Conservation (phyloP, 768 basidiomycete genomes). For the Suillus luteus region DNA sequence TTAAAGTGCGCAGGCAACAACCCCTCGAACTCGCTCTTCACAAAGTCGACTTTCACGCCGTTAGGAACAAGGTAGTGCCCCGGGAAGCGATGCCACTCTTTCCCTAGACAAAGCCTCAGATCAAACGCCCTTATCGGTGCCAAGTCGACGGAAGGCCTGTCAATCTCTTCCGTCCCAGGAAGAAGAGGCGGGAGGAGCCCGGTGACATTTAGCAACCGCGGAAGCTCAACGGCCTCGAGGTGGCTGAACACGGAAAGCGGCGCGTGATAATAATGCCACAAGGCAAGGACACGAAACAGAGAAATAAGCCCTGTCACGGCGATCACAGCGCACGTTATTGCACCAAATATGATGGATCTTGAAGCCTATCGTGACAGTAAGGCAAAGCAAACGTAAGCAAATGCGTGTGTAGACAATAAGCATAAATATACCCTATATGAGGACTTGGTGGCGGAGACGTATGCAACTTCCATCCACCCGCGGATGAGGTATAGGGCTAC, state of each 20-base stretch:
- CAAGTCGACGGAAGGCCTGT: slow-evolving; percentile 58
- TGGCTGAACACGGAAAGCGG: slow-evolving; percentile 71
- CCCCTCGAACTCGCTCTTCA: slow-evolving; percentile 91
- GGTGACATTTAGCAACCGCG: slow-evolving; percentile 74
- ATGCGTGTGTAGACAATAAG: background rate
- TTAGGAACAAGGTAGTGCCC: slow-evolving; percentile 87
- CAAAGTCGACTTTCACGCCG: slow-evolving; percentile 79
- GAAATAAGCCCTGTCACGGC: slow-evolving; percentile 70
- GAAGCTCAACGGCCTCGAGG: slow-evolving; percentile 79
- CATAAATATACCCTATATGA: slow-evolving; percentile 71
- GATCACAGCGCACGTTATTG: slow-evolving; percentile 71
- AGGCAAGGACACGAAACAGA: slow-evolving; percentile 75
- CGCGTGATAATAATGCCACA: slow-evolving; percentile 89
- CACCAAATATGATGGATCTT: slow-evolving; percentile 70
- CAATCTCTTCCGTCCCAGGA: slow-evolving; percentile 45
- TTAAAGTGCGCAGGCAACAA: slow-evolving; percentile 84
- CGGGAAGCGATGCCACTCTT: slow-evolving; percentile 97
- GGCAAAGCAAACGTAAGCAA: background rate
- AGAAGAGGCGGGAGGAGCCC: slow-evolving; percentile 57
- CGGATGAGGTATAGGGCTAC: slow-evolving; percentile 83
- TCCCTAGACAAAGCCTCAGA: slow-evolving; percentile 81
- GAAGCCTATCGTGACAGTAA: slow-evolving; percentile 59
- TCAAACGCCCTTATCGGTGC: slow-evolving; percentile 67
- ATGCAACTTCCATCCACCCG: slow-evolving; percentile 83
- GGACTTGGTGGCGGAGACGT: slow-evolving; percentile 75